These are phyloP conservation scores for Teunomyces aglyptinius DNA, from an alignment of 805 yeast species.

Conservation along the genomic window DNA sequence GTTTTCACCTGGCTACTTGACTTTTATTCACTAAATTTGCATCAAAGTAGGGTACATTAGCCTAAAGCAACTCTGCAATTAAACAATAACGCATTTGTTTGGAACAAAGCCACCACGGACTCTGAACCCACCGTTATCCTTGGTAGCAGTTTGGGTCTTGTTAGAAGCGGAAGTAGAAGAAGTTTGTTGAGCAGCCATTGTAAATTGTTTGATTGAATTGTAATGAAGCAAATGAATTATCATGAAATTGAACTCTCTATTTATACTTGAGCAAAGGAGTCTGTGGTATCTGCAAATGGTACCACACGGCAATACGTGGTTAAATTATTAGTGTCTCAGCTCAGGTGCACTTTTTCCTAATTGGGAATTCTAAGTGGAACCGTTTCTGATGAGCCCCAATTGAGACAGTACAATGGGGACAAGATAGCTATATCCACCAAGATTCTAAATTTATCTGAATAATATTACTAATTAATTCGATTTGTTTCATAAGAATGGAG, in stretches of 20 bases:
- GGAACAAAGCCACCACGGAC: not conserved
- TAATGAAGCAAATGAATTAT: not conserved
- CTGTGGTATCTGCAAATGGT: no score
- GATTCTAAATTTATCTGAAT: no score
- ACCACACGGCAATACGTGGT: no score
- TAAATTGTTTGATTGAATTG: not conserved
- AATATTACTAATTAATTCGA: not conserved
- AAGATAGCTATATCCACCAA: not conserved
- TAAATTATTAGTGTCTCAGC: no score
- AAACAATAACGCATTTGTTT: conserved; percentile 4
- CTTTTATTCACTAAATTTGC: not conserved
- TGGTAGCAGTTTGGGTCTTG: conserved; percentile 6
- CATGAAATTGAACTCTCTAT: not conserved
- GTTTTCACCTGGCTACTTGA: not conserved
- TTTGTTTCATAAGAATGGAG: not conserved
- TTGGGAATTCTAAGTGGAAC: not conserved
- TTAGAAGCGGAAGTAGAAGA: conserved; percentile 5
- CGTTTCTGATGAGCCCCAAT: not conserved
- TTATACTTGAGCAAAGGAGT: not conserved
- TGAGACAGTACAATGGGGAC: not conserved
- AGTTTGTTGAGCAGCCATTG: conserved; percentile 5
- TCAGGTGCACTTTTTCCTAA: not conserved
- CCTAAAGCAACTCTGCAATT: not conserved
- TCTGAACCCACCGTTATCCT: conserved; percentile 1
- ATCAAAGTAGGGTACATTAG: not conserved